Percentiles rank a stretch among this genome's conserved stretches.
These are phyloP conservation scores for Coemansia sp. DNA, from an alignment of 192 early-diverging fungal species.

Conservation along the genomic window DNA sequence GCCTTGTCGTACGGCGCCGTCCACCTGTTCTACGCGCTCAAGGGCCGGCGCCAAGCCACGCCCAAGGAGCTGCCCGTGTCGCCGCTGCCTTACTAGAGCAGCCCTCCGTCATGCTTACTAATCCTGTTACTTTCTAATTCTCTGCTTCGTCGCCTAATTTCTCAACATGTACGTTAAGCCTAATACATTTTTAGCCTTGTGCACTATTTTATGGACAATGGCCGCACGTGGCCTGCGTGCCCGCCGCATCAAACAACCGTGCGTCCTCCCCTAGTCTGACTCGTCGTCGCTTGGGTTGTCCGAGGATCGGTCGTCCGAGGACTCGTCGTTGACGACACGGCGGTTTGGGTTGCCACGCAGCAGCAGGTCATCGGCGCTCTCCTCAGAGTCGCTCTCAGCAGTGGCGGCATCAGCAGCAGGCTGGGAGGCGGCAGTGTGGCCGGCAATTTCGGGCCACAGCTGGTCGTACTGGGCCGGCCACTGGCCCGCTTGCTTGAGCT, in stretches of 20 bases:
- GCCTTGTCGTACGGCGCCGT: conserved; percentile 45
- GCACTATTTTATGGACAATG: too few relatives aligned
- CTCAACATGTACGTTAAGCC: neutral
- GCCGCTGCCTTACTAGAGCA: neutral
- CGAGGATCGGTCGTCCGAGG: neutral
- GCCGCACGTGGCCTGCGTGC: too few relatives aligned
- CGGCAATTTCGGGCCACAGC: conserved; percentile 14
- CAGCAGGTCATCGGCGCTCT: neutral
- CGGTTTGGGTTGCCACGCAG: conserved; percentile 13
- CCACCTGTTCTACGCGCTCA: conserved; percentile 29
- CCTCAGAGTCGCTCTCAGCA: neutral
- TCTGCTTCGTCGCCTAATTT: neutral
- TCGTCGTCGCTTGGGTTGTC: too few relatives aligned
- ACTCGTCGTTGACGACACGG: neutral
- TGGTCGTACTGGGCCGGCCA: conserved; percentile 35
- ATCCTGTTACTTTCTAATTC: neutral
- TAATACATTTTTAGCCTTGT: neutral
- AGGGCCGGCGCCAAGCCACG: conserved; percentile 15
- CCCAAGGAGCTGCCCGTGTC: conserved; percentile 10
- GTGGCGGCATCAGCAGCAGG: neutral
- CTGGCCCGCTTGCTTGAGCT: conserved; percentile 48
- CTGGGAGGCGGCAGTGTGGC: neutral
- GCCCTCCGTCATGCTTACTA: too few relatives aligned
- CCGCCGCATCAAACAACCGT: too few relatives aligned
- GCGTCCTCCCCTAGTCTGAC: too few relatives aligned